Percentiles rank a stretch among this genome's conserved stretches.
These are phyloP conservation scores for Conidiobolus incongruus DNA, from an alignment of 371 early-diverging fungal species.

Conservation along the genomic window DNA sequence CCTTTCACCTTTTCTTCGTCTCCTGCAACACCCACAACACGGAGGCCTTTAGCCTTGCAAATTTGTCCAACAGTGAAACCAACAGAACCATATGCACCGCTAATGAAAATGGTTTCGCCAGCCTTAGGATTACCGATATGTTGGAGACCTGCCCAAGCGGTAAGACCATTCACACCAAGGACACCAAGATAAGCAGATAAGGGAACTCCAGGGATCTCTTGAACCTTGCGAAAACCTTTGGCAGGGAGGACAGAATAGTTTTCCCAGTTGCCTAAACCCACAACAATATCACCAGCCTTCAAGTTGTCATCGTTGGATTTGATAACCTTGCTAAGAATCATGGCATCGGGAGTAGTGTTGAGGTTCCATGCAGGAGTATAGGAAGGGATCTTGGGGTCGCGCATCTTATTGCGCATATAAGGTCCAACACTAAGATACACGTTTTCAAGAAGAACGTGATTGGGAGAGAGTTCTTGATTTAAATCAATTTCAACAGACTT, in stretches of 20 bases:
- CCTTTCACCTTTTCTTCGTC: constrained; percentile 41
- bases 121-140: constrained; percentile 23
- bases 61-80: constrained; percentile 42
- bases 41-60: constrained; percentile 30
- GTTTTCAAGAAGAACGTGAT: constrained; percentile 29
- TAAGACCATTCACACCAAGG: constrained; percentile 32
- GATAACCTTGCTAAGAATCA: constrained; percentile 21
- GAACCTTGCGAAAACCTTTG: constrained; percentile 10
- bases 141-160: constrained; percentile 35
- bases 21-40: constrained; percentile 45
- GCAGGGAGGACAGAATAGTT: constrained; percentile 16
- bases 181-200: constrained; percentile 13
- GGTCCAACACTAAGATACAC: constrained; percentile 24
- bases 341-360: constrained; percentile 26
- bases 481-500: constrained; percentile 16
- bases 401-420: constrained; percentile 37
- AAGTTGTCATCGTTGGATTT: constrained; percentile 14
- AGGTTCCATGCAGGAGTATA: constrained; percentile 25
- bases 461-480: constrained; percentile 17
- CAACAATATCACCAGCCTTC: constrained; percentile 19
- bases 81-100: constrained; percentile 26
- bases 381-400: constrained; percentile 17
- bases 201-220: constrained; percentile 12
- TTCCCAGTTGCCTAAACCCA: constrained; percentile 18
- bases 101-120: constrained; percentile 43